phyloP scores from a whole-genome alignment of 2,329 filamentous ascomycete genomes.

The Aspergillus sclerotialis region DNA sequence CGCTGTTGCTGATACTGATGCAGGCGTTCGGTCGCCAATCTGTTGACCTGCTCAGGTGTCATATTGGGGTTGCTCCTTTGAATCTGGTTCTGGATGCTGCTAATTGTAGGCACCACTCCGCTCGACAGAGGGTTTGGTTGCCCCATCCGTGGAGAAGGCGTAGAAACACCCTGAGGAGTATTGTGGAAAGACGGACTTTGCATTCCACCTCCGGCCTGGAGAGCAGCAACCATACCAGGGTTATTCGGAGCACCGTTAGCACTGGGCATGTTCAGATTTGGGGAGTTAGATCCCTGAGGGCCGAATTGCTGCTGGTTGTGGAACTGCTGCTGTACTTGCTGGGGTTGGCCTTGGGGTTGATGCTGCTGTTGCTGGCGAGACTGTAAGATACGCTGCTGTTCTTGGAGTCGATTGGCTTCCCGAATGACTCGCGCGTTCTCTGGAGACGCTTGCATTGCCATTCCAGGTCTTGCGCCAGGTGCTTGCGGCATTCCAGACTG shows the following conservation, averaged over 20 bases:
- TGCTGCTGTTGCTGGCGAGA: constrained; percentile 35
- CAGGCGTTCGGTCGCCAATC: constrained; percentile 46
- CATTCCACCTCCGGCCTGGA: constrained; percentile 37
- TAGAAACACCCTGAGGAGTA: constrained; percentile 33
- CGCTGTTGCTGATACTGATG: constrained; percentile 41
- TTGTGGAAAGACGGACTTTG: constrained; percentile 39
- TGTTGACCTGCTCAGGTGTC: constrained; percentile 48
- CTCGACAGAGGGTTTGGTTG: constrained; percentile 46
- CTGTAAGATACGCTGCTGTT: constrained; percentile 57
- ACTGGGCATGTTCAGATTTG: constrained; percentile 38
- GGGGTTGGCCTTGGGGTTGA: constrained; percentile 25
- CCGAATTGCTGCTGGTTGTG: constrained; percentile 35
- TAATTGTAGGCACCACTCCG: constrained; percentile 49
- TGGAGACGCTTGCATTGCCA: constrained; percentile 49
- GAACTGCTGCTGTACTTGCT: constrained; percentile 29
- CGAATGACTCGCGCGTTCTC: constrained; percentile 43
- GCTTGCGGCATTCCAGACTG: constrained; percentile 53
- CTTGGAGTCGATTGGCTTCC: constrained; percentile 42
- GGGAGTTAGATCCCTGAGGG: constrained; percentile 37
- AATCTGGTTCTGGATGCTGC: constrained; percentile 46
- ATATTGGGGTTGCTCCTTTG: constrained; percentile 46
- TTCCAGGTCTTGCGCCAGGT: constrained; percentile 29
- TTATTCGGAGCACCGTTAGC: constrained; percentile 35
- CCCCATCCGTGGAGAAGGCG: constrained; percentile 41
- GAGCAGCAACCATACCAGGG: constrained; percentile 37